phyloP scores from a whole-genome alignment of 495 filamentous ascomycete genomes.

The Aspergillus baeticus region DNA sequence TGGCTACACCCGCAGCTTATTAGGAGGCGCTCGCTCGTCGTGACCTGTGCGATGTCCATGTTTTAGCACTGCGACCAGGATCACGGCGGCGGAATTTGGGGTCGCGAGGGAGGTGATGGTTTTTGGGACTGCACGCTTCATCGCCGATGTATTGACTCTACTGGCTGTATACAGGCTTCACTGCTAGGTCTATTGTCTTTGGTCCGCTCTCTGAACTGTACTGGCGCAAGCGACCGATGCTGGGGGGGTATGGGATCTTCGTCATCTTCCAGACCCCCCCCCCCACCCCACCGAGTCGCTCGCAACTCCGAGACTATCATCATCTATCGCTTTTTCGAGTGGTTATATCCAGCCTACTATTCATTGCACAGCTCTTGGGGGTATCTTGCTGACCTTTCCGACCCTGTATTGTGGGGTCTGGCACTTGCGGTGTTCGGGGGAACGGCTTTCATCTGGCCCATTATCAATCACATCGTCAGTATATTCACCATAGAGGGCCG shows the following conservation, averaged over 20 bases:
- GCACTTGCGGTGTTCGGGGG: slow-evolving; percentile 55
- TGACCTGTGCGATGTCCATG: slow-evolving; percentile 48
- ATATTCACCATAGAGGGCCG: slow-evolving; percentile 48
- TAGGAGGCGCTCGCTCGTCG: slow-evolving; percentile 8
- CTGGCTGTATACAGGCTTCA: slow-evolving; percentile 23
- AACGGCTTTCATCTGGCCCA: slow-evolving; percentile 52
- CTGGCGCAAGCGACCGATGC: slow-evolving; percentile 58
- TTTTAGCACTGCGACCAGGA: slow-evolving; percentile 36
- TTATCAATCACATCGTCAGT: slow-evolving; percentile 56
- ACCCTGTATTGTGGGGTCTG: slow-evolving; percentile 51
- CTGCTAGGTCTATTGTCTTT: slow-evolving; percentile 48
- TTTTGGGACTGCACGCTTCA: slow-evolving; percentile 45
- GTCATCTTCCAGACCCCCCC: slow-evolving; percentile 55
- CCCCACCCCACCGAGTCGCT: slow-evolving; percentile 53
- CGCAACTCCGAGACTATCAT: slow-evolving; percentile 53
- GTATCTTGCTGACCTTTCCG: slow-evolving; percentile 57
- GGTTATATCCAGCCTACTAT: slow-evolving; percentile 58
- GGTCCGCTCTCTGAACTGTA: slow-evolving; percentile 74
- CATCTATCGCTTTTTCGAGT: slow-evolving; percentile 53
- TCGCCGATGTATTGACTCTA: not conserved
- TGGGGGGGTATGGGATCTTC: slow-evolving; percentile 49
- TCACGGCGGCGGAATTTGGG: slow-evolving; percentile 36
- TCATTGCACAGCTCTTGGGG: slow-evolving; percentile 54
- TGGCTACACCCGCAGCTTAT: not conserved
- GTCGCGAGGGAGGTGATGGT: slow-evolving; percentile 45